A percentile compares a stretch with the other conserved stretches of the same genome.
phyloP scores from a whole-genome alignment of 805 yeast genomes.

The Monosporozyma siamensis region DNA sequence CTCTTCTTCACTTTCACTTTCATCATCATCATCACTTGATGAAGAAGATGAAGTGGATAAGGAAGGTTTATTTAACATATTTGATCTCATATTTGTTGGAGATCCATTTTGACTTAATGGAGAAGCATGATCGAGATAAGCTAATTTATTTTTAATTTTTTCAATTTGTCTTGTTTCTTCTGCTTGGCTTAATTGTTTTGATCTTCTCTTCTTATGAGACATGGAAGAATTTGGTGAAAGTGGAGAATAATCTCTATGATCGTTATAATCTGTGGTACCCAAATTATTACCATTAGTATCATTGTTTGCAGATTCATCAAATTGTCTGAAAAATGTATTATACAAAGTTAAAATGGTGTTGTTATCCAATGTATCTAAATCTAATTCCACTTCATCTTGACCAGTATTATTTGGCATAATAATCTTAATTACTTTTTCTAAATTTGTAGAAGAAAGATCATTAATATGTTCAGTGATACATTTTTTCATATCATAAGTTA shows the following conservation, averaged over 20 bases:
- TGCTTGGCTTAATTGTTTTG: slow-evolving; percentile 52
- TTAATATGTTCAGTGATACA: slow-evolving; percentile 82
- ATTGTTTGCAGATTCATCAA: slow-evolving; percentile 18
- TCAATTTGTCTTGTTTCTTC: slow-evolving; percentile 62
- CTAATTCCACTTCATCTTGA: slow-evolving; percentile 93
- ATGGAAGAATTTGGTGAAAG: slow-evolving; percentile 23
- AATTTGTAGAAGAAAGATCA: slow-evolving; percentile 64
- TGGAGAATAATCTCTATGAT: slow-evolving; percentile 12
- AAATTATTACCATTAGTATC: slow-evolving; percentile 28
- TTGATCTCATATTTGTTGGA: slow-evolving; percentile 17
- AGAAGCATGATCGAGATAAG: slow-evolving; percentile 53
- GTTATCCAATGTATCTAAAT: slow-evolving; percentile 86
- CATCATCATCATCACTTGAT: slow-evolving; percentile 40
- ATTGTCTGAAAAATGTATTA: slow-evolving; percentile 62
- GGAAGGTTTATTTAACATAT: slow-evolving; percentile 3
- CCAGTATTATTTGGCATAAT: slow-evolving; percentile 52
- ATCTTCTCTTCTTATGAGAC: slow-evolving; percentile 34
- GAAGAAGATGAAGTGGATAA: slow-evolving; percentile 13
- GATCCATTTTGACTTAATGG: slow-evolving; percentile 35
- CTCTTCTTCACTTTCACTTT: slow-evolving; percentile 68
- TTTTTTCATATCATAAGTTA: slow-evolving; percentile 94
- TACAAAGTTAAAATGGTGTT: slow-evolving; percentile 73
- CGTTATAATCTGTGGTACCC: slow-evolving; percentile 2
- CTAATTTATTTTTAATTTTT: slow-evolving; percentile 62
- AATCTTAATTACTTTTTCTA: slow-evolving; percentile 74